Evolutionary conservation across 2,329 filamentous ascomycete genomes (phyloP).

Genomic region (Metarhizium anisopliae): DNA sequence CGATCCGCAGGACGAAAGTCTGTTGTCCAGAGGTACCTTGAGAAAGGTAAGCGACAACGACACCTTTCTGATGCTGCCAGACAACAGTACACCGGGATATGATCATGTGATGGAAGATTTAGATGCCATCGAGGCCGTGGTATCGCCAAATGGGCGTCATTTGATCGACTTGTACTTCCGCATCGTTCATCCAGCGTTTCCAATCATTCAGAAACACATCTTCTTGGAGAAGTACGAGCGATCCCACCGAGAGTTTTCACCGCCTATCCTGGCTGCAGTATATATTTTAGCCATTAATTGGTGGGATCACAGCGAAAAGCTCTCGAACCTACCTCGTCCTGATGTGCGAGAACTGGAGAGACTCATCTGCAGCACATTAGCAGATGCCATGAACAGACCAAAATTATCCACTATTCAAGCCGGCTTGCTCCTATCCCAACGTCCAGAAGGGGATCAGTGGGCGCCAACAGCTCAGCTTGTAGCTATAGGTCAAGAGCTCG

Average conservation of each 20-base stretch:
- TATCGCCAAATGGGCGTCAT: slow-evolving; percentile 66
- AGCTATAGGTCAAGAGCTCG: slow-evolving; percentile 78
- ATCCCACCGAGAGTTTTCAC: slow-evolving; percentile 64
- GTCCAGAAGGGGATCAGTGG: slow-evolving; percentile 72
- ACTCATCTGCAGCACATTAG: slow-evolving; percentile 63
- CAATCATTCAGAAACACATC: slow-evolving; percentile 72
- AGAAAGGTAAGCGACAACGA: slow-evolving; percentile 69
- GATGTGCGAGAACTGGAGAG: slow-evolving; percentile 66
- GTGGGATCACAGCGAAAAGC: slow-evolving; percentile 66
- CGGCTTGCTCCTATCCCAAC: slow-evolving; percentile 64
- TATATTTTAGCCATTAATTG: slow-evolving; percentile 83
- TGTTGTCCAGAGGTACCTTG: slow-evolving; percentile 58
- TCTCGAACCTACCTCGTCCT: slow-evolving; percentile 56
- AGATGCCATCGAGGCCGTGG: slow-evolving; percentile 65
- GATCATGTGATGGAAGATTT: slow-evolving; percentile 61
- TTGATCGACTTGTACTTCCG: slow-evolving; percentile 76
- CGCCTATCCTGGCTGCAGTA: slow-evolving; percentile 67
- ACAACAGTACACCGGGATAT: slow-evolving; percentile 61
- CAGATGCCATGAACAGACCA: slow-evolving; percentile 69
- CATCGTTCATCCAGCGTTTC: slow-evolving; percentile 71
- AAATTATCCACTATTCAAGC: slow-evolving; percentile 77
- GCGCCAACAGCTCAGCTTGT: slow-evolving; percentile 80
- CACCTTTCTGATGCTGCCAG: slow-evolving; percentile 73
- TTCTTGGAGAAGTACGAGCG: slow-evolving; percentile 72
- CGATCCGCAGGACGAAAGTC: slow-evolving; percentile 72